Percentiles rank a stretch among this genome's conserved stretches.
These are phyloP conservation scores for Russula sp. DNA, from an alignment of 768 basidiomycete species.

Conservation along the genomic window DNA sequence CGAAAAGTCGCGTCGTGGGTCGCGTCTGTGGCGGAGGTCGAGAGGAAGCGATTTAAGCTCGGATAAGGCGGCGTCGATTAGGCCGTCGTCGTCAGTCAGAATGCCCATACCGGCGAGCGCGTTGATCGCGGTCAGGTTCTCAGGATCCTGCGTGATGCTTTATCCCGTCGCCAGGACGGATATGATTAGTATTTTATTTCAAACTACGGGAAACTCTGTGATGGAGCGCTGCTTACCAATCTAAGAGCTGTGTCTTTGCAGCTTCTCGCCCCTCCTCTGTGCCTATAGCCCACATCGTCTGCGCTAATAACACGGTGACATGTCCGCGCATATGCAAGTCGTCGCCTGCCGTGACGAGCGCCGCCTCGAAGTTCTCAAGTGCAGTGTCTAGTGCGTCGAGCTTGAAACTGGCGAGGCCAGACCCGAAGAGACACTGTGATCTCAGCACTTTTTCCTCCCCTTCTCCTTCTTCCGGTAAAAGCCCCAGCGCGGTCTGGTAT, in stretches of 20 bases:
- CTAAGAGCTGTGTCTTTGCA: constrained; percentile 74
- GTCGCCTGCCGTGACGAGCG: constrained; percentile 53
- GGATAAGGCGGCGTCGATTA: constrained; percentile 82
- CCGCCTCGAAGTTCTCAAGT: constrained; percentile 62
- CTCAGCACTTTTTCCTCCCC: constrained; percentile 46
- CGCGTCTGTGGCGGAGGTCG: constrained; percentile 61
- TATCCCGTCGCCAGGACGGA: constrained; percentile 14
- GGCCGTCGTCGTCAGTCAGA: constrained; percentile 67
- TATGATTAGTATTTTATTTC: constrained; percentile 3
- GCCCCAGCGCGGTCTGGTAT: constrained; percentile 67
- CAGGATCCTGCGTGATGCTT: constrained; percentile 75
- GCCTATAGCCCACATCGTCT: constrained; percentile 80
- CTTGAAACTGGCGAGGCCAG: constrained; percentile 70
- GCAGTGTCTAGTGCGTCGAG: constrained; percentile 60
- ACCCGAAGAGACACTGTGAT: constrained; percentile 64
- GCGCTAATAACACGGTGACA: constrained; percentile 72
- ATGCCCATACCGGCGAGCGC: constrained; percentile 88
- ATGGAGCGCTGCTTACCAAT: constrained; percentile 56
- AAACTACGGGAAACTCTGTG: background rate
- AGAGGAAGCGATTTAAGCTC: constrained; percentile 71
- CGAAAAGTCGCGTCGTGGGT: constrained; percentile 66
- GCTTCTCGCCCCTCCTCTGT: constrained; percentile 71
- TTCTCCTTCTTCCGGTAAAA: constrained; percentile 49
- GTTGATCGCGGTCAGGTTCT: constrained; percentile 78
- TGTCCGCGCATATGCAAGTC: constrained; percentile 57